A percentile compares a stretch with the other conserved stretches of the same genome.
These are phyloP conservation scores for Amaranthus palmeri DNA, from an alignment of 148 eudicot species.

Conservation along the genomic window DNA sequence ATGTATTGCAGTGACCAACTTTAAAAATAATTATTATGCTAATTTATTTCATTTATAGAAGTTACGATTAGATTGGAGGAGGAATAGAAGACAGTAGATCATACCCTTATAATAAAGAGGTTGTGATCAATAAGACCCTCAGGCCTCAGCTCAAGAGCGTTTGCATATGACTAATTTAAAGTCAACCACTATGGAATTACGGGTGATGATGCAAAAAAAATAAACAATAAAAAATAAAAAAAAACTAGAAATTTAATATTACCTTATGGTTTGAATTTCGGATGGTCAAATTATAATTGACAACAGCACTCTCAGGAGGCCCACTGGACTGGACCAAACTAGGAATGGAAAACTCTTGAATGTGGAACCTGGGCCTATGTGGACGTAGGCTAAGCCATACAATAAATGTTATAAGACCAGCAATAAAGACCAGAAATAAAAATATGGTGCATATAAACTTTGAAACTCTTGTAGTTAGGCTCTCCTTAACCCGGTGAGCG, in stretches of 20 bases:
- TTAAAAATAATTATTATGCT: too few relatives aligned
- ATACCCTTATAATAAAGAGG: too few relatives aligned
- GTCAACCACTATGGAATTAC: too few relatives aligned
- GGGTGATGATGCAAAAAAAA: too few relatives aligned
- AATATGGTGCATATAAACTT: constrained; percentile 63
- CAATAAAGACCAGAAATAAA: constrained; percentile 42
- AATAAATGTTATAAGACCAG: constrained; percentile 63
- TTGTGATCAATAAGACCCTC: too few relatives aligned
- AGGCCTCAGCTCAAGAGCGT: too few relatives aligned
- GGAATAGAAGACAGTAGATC: too few relatives aligned
- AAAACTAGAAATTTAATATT: neutral
- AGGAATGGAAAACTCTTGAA: constrained; percentile 52
- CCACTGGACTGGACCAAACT: constrained; percentile 43
- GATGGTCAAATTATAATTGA: constrained; percentile 52
- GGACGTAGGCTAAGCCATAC: constrained; percentile 77
- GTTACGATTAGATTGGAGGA: too few relatives aligned
- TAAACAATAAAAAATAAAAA: too few relatives aligned
- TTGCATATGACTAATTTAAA: too few relatives aligned
- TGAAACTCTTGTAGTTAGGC: constrained; percentile 59
- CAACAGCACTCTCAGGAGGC: constrained; percentile 33
- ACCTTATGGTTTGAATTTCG: constrained; percentile 65
- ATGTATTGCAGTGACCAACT: too few relatives aligned
- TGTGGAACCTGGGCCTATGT: constrained; percentile 62
- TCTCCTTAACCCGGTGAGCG: constrained; percentile 63
- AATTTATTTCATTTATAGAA: too few relatives aligned